phyloP scores from a whole-genome alignment of 768 basidiomycete species.

The Pisolithus tinctorius region DNA sequence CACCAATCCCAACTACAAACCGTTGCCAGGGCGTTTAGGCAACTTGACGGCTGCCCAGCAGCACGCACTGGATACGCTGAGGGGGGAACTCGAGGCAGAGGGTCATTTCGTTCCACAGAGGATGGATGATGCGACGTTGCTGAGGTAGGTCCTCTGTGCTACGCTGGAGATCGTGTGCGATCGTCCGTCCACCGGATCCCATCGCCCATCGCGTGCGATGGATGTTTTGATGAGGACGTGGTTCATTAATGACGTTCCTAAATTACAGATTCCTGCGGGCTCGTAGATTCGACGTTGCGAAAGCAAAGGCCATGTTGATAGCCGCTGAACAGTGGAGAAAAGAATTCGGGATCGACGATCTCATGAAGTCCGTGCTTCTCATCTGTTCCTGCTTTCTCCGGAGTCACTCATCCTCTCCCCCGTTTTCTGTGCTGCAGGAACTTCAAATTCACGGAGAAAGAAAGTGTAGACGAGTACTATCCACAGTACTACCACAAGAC shows the following conservation, averaged over 20 bases:
- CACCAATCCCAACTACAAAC: slow-evolving; percentile 59
- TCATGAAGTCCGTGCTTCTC: slow-evolving; percentile 45
- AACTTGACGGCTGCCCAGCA: slow-evolving; percentile 62
- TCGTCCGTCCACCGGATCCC: not conserved
- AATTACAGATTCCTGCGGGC: slow-evolving; percentile 77
- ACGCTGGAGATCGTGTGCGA: not conserved
- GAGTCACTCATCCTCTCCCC: not conserved
- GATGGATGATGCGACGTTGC: slow-evolving; percentile 64
- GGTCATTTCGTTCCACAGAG: slow-evolving; percentile 53
- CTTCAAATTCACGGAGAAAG: slow-evolving; percentile 83
- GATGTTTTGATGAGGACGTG: not conserved
- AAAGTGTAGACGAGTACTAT: slow-evolving; percentile 84
- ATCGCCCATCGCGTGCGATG: slow-evolving; percentile 11
- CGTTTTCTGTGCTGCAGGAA: slow-evolving; percentile 36
- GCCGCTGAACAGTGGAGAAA: slow-evolving; percentile 85
- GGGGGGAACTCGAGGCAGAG: slow-evolving; percentile 53
- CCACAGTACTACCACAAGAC: slow-evolving; percentile 95
- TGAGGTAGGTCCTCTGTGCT: slow-evolving; percentile 40
- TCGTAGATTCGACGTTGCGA: slow-evolving; percentile 80
- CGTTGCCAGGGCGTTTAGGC: slow-evolving; percentile 69
- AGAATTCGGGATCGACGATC: slow-evolving; percentile 74
- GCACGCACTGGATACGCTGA: slow-evolving; percentile 62
- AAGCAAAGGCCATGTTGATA: slow-evolving; percentile 80
- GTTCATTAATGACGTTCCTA: not conserved
- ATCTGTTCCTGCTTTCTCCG: not conserved